Evolutionary conservation across 2,329 filamentous ascomycete genomes (phyloP), one percentile per base, ranked within the genome.

Genomic region (Fusarium sp.): DNA sequence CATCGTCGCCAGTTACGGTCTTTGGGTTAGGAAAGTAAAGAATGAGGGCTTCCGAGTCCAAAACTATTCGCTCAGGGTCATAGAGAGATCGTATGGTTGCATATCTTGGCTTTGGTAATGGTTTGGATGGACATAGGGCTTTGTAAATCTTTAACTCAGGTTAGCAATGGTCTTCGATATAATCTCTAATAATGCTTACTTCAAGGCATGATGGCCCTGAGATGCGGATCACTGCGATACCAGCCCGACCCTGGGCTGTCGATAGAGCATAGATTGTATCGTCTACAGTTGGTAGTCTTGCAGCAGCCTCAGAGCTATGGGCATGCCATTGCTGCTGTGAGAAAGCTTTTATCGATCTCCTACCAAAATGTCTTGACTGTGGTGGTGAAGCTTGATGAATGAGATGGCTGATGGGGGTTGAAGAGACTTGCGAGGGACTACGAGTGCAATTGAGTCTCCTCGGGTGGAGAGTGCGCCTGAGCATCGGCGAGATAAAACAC

Each of bases 261-360:
- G 94, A 97, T 1, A 98, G 80, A 0, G 95, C 95, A 75, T 96
- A 98, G 49, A 99, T 96, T 1, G 94, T 98, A 54, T 86, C 82
- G 7, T 70, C 72, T 9, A 66, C 47, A 4, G 59, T 54, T 3
- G 73, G 64, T 9, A 74, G 60, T 7, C 49, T 48, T 3, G 63
- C 48, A 10, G 39, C 12, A 9, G 38, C 31, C 26, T 44, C 42
- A 19, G 52, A 44, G n/a, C 29, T 46, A 12, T 57, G 42, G 41
- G 25, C 22, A 36, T 40, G 25, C 52, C 54, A 55, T 56, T 52
- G 32, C 4, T 57, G 42, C 11, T 63, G 44, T 13, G 67, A 65
- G 34, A 67, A 56, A 13, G 26, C n/a, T 34, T 58, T 55, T 12
- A 26, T 41, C 5, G 9, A 11, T 4, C 9, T 26, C 15, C 10